phyloP scores from a whole-genome alignment of 2,329 filamentous ascomycete species.

The Bimuria novae-zelandiae region DNA sequence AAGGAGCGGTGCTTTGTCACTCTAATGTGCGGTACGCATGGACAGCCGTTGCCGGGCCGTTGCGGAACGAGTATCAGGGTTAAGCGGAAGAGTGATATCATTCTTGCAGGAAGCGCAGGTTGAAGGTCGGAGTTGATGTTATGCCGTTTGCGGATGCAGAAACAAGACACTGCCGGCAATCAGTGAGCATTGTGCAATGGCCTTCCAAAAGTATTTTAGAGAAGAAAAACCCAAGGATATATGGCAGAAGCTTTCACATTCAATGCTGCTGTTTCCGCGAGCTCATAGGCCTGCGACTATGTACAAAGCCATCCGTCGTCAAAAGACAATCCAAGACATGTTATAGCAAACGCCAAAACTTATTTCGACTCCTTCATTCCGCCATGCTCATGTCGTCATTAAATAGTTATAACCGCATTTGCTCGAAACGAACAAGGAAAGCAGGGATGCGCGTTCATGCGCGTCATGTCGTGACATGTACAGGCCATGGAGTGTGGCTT shows the following conservation, averaged over 20 bases:
- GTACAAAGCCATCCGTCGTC: slow-evolving; percentile 28
- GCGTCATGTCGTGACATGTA: slow-evolving; percentile 18
- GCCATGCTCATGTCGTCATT: slow-evolving; percentile 46
- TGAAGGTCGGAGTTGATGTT: slow-evolving; percentile 21
- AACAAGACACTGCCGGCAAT: slow-evolving; percentile 10
- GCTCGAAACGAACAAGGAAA: slow-evolving; percentile 42
- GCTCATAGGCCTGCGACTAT: slow-evolving; percentile 30
- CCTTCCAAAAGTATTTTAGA: not conserved
- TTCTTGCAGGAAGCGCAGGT: slow-evolving; percentile 17
- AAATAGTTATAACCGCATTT: slow-evolving; percentile 36
- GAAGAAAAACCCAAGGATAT: not conserved
- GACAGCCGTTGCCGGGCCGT: slow-evolving; percentile 8
- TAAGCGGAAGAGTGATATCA: slow-evolving; percentile 12
- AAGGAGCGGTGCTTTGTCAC: slow-evolving; percentile 10
- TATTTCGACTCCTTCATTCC: slow-evolving; percentile 30
- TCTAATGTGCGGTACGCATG: slow-evolving; percentile 18
- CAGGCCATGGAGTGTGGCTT: slow-evolving; percentile 14
- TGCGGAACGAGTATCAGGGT: slow-evolving; percentile 3
- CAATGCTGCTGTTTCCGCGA: slow-evolving; percentile 17
- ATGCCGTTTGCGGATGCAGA: not conserved
- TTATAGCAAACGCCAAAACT: slow-evolving; percentile 25
- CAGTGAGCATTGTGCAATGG: not conserved
- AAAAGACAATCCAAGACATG: slow-evolving; percentile 15
- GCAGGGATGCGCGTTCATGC: slow-evolving; percentile 21
- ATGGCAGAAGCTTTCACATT: slow-evolving; percentile 5